A percentile compares a stretch with the other conserved stretches of the same genome.
These are phyloP conservation scores for Thalassiosira tumida DNA, from an alignment of 352 stramenopile species.

Conservation along the genomic window DNA sequence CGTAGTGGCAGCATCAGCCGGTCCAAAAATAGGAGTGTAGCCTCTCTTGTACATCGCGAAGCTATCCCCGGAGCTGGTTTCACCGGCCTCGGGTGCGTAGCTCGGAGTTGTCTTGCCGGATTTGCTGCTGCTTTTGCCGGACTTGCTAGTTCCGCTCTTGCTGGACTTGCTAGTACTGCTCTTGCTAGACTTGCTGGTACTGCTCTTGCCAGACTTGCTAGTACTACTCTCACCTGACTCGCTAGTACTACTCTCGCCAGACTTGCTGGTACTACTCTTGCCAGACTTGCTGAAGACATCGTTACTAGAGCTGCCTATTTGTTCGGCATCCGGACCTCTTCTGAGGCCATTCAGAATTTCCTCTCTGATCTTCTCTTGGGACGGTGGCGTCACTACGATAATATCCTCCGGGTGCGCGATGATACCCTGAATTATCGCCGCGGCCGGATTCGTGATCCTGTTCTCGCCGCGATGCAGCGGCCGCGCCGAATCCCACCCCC, in stretches of 20 bases:
- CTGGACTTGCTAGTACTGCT: background rate
- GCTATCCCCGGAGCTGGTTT: background rate
- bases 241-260: too few relatives aligned
- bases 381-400: background rate
- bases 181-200: background rate
- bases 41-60: too few relatives aligned
- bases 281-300: too few relatives aligned
- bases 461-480: background rate
- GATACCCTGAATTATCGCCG: slow-evolving; percentile 5
- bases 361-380: too few relatives aligned
- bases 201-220: background rate
- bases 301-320: too few relatives aligned
- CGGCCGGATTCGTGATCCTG: background rate
- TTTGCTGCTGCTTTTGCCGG: slow-evolving; percentile 4
- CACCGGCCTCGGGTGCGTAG: background rate
- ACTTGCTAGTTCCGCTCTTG: too few relatives aligned
- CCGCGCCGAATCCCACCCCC: background rate
- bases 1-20: background rate
- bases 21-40: background rate
- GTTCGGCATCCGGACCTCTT: background rate
- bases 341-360: too few relatives aligned
- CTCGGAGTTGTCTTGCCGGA: background rate
- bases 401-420: slow-evolving; percentile 3
- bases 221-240: too few relatives aligned
- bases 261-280: too few relatives aligned